Evolutionary conservation across 306 rosid genomes (phyloP), one percentile per base, ranked within the genome.

Genomic region (Lotus japonicus): DNA sequence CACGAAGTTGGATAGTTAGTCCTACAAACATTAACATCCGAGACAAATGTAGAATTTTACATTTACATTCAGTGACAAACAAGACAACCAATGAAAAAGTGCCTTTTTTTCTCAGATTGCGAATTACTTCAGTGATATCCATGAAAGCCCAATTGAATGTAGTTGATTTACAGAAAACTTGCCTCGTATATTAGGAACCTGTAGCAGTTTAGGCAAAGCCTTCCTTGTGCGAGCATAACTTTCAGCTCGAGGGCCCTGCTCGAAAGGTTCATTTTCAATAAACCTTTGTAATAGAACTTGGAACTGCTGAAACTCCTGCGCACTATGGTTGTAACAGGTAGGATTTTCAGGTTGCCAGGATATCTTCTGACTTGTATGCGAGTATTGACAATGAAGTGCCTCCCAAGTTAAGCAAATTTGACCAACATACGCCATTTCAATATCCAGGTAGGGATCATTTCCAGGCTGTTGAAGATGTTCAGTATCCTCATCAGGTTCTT

Each of bases 341-440:
- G 90, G 78, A 81, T 77, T 83, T 66, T 90, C 96, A 44, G 86
- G 90, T 81, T 90, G 95, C 86, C 94, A 88, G 9, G 81, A 63
- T 82, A 90, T 83, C 81, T 88, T 83, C 66, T 86, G 92, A 80
- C 77, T 83, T 68, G 85, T 78, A 56, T 94, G 97, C 62, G 86
- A 88, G 83, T 83, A 90, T 69, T 90, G 98, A 73, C 98, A 94
- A 54, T 94, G 98, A 72, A 94, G 95, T 17, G 96, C 97, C 75
- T 94, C 98, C 98, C 98, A 94, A 49, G 97, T 83, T 86, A 90
- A 85, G 83, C 95, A 84, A 18, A 88, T 72, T 77, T 94, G 98
- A 79, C 89, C 98, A n/a, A 86, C 90, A 67, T 94, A 94, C 36
- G 98, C 89, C 23, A 86, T 94, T 60, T 94, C 97, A 45, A 94